A percentile compares a stretch with the other conserved stretches of the same genome.
These are phyloP conservation scores for Fremontodendron californicum DNA, from an alignment of 345 rosid genomes.

Conservation along the genomic window DNA sequence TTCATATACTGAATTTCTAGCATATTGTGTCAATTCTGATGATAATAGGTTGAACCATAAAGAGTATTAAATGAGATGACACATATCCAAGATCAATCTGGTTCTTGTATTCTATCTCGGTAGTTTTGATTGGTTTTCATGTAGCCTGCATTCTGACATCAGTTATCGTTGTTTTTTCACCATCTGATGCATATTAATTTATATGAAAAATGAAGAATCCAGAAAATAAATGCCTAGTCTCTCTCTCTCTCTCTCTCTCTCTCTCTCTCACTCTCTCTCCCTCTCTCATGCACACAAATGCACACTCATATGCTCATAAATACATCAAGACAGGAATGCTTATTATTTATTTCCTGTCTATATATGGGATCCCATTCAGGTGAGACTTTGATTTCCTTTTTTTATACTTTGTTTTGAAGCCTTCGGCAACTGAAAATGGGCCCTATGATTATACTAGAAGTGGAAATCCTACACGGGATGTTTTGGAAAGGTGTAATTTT, in stretches of 20 bases:
- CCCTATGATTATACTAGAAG: conserved; percentile 95
- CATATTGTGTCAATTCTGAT: not conserved
- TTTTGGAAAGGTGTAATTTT: conserved; percentile 61
- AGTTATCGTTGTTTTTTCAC: not conserved
- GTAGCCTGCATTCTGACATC: not conserved
- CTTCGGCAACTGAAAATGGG: conserved; percentile 73
- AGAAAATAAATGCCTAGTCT: not conserved
- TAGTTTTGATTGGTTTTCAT: not conserved
- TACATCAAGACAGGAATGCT: not conserved
- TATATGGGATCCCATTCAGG: not conserved
- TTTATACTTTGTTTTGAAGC: conserved; percentile 39
- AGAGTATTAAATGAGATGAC: not conserved
- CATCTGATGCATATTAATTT: not conserved
- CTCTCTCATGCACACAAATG: not conserved
- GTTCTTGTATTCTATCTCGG: not conserved
- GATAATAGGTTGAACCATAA: not conserved
- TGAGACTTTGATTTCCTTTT: not conserved
- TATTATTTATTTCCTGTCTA: not conserved
- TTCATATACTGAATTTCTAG: not conserved
- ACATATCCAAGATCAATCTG: not conserved
- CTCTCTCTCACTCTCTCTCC: too few species aligned
- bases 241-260: not conserved
- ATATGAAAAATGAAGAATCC: not conserved
- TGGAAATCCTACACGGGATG: conserved; percentile 94
- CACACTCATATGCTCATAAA: not conserved